phyloP scores from a whole-genome alignment of 805 yeast species.

The Blastobotrys chiropterorum region DNA sequence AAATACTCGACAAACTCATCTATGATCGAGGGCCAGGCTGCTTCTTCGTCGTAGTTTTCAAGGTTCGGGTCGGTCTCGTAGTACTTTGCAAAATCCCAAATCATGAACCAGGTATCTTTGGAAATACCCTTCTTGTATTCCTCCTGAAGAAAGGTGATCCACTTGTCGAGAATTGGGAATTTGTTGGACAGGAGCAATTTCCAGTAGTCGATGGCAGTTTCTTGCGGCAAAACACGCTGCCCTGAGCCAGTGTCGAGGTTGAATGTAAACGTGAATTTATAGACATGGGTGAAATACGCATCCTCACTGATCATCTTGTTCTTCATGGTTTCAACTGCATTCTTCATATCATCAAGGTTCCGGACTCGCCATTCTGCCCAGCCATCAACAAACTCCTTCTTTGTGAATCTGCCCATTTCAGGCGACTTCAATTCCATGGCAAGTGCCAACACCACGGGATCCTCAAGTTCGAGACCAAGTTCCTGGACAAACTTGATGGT shows the following conservation, averaged over 20 bases:
- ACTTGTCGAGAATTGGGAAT: conserved; percentile 30
- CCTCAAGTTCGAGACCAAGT: conserved; percentile 67
- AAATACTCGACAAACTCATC: conserved; percentile 71
- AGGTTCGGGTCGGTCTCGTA: conserved; percentile 47
- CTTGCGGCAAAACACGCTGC: conserved; percentile 32
- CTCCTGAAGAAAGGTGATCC: conserved; percentile 50
- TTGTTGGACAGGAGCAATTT: conserved; percentile 48
- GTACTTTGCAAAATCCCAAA: conserved; percentile 52
- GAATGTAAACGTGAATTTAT: conserved; percentile 65
- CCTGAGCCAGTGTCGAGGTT: conserved; percentile 36
- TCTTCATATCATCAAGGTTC: conserved; percentile 44
- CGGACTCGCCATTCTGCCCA: conserved; percentile 43
- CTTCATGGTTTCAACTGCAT: conserved; percentile 31
- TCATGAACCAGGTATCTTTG: conserved; percentile 83
- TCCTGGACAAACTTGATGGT: conserved; percentile 63
- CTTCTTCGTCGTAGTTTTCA: conserved; percentile 62
- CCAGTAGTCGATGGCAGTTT: conserved; percentile 76
- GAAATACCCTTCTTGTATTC: conserved; percentile 46
- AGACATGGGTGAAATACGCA: conserved; percentile 48
- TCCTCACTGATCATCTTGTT: conserved; percentile 27
- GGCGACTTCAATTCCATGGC: conserved; percentile 67
- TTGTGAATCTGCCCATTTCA: conserved; percentile 53
- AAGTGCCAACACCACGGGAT: conserved; percentile 59
- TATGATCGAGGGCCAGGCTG: conserved; percentile 88
- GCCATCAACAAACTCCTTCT: conserved; percentile 44